These are phyloP conservation scores for Mycosphaerella sp. DNA, from an alignment of 2,329 filamentous ascomycete genomes.

Conservation along the genomic window DNA sequence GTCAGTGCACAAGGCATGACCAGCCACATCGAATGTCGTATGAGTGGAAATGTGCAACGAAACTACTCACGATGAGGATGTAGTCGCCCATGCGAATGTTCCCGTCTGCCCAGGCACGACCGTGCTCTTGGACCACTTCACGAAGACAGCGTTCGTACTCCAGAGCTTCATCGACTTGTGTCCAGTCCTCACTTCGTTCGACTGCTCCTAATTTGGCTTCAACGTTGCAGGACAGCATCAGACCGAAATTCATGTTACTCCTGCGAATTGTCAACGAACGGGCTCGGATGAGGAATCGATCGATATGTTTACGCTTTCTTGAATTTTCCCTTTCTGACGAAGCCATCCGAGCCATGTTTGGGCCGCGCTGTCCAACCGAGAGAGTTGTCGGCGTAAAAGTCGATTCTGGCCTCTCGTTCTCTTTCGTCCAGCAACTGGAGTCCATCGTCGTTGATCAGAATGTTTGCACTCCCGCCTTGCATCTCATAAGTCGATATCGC, in stretches of 20 bases:
- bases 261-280: background rate
- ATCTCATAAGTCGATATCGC: constrained; percentile 72
- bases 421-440: constrained; percentile 58
- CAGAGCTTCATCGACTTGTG: constrained; percentile 35
- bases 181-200: constrained; percentile 36
- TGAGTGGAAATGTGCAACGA: no score
- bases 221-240: constrained; percentile 56
- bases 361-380: constrained; percentile 49
- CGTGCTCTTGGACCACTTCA: constrained; percentile 50
- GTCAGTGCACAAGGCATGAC: no score
- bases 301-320: constrained; percentile 52
- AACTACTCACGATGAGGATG: constrained; percentile 51
- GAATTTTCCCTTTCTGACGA: constrained; percentile 57
- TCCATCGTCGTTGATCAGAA: constrained; percentile 71
- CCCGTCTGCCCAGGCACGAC: constrained; percentile 53
- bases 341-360: constrained; percentile 45
- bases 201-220: constrained; percentile 51
- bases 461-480: constrained; percentile 70
- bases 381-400: constrained; percentile 47
- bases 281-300: no score
- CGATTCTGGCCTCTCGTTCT: constrained; percentile 40
- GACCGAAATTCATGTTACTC: constrained; percentile 64
- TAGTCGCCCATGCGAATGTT: constrained; percentile 58
- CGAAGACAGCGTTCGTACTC: constrained; percentile 48
- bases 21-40: no score